Percentiles rank a stretch among this genome's conserved stretches.
Evolutionary conservation across 768 basidiomycete species (phyloP).

Genomic region (Kwoniella pini): DNA sequence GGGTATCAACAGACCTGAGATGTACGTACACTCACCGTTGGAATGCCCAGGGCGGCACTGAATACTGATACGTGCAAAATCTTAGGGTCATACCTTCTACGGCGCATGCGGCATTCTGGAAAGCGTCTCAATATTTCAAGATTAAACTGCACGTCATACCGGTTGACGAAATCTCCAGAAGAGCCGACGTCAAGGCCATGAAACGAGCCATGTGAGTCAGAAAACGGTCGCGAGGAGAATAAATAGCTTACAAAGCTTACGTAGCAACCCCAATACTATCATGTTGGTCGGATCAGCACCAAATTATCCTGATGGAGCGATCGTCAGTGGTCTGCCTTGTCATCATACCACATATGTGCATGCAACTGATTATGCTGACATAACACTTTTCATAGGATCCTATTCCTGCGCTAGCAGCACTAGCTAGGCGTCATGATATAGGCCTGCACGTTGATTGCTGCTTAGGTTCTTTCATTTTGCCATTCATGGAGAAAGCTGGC

Average conservation of each 20-base stretch:
- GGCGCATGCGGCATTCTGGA: conserved; percentile 94
- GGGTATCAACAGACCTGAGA: conserved; percentile 88
- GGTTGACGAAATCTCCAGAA: conserved; percentile 72
- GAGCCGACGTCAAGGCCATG: conserved; percentile 74
- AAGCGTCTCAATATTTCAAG: conserved; percentile 80
- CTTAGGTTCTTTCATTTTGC: conserved; percentile 88
- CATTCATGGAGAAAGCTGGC: conserved; percentile 70
- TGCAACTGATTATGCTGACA: background rate
- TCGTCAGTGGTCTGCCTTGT: too few relatives aligned
- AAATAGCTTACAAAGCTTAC: background rate
- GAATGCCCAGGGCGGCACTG: background rate
- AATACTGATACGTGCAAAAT: background rate
- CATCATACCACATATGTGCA: too few relatives aligned
- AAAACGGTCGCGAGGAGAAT: background rate
- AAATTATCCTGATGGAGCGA: conserved; percentile 57
- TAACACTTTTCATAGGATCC: conserved; percentile 69
- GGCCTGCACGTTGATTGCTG: conserved; percentile 95
- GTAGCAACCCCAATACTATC: conserved; percentile 82
- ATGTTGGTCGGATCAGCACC: conserved; percentile 83
- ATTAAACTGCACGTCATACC: conserved; percentile 88
- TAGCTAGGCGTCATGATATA: conserved; percentile 73
- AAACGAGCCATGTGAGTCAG: conserved; percentile 77
- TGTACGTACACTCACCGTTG: conserved; percentile 61
- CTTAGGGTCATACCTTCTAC: conserved; percentile 76
- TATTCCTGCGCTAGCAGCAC: conserved; percentile 71